phyloP scores from a whole-genome alignment of 306 rosid species.

The peach (Prunus persica) region Prunus_persica_NCBIv2 NC_034014.1:25613501-25614000 shows the following conservation, averaged over 20 bases:
- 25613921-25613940: background rate
- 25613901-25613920: background rate
- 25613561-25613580: constrained; percentile 18
- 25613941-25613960: background rate
- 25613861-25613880: background rate
- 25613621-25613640: constrained; percentile 22
- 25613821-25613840: background rate
- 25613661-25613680: constrained; percentile 20
- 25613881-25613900: background rate
- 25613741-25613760: constrained; percentile 14
- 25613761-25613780: constrained; percentile 15
- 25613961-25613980: background rate
- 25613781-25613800: constrained; percentile 24
- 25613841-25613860: background rate
- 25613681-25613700: constrained; percentile 21
- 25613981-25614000: background rate
- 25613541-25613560: constrained; percentile 30
- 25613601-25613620: constrained; percentile 29
- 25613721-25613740: constrained; percentile 23
- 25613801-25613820: background rate
- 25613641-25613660: constrained; percentile 22
- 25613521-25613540: constrained; percentile 26
- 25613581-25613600: constrained; percentile 20
- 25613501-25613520: constrained; percentile 29
- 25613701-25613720: constrained; percentile 11